phyloP scores from a whole-genome alignment of 768 basidiomycete genomes.

The Hemileccinum rubropunctum region DNA sequence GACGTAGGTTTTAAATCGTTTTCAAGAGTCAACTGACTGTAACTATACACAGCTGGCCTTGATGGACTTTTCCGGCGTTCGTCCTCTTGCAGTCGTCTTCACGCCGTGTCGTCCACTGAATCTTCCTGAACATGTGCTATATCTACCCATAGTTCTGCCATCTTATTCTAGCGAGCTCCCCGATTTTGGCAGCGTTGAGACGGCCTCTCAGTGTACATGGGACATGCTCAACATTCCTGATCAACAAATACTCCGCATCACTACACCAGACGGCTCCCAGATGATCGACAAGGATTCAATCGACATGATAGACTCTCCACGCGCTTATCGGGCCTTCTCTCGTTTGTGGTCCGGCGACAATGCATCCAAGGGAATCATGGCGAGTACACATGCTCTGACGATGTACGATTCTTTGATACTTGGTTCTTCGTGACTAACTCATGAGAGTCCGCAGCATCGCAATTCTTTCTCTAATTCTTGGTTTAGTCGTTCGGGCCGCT shows the following conservation, averaged over 20 bases:
- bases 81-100: slow-evolving; percentile 68
- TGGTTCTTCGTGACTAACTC: slow-evolving; percentile 10
- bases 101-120: slow-evolving; percentile 47
- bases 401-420: slow-evolving; percentile 45
- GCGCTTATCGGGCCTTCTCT: slow-evolving; percentile 45
- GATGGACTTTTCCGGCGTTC: slow-evolving; percentile 39
- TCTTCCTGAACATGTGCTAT: slow-evolving; percentile 42
- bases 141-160: slow-evolving; percentile 53
- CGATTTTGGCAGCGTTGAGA: slow-evolving; percentile 26
- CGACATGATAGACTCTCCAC: slow-evolving; percentile 39
- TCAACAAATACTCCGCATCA: slow-evolving; percentile 40
- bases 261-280: slow-evolving; percentile 28
- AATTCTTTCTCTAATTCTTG: slow-evolving; percentile 63
- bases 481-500: slow-evolving; percentile 39
- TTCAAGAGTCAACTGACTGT: slow-evolving; percentile 27
- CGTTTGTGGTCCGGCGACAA: slow-evolving; percentile 40
- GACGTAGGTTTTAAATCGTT: slow-evolving; percentile 29
- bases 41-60: slow-evolving; percentile 38
- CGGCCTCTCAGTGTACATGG: slow-evolving; percentile 39
- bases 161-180: slow-evolving; percentile 19
- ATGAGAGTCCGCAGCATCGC: slow-evolving; percentile 50
- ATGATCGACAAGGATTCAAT: slow-evolving; percentile 50
- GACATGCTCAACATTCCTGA: slow-evolving; percentile 41
- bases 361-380: slow-evolving; percentile 37
- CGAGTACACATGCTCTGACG: slow-evolving; percentile 57